phyloP scores from a whole-genome alignment of 1,284 basidiomycete genomes.

The Leccinum pseudoinsigne region DNA sequence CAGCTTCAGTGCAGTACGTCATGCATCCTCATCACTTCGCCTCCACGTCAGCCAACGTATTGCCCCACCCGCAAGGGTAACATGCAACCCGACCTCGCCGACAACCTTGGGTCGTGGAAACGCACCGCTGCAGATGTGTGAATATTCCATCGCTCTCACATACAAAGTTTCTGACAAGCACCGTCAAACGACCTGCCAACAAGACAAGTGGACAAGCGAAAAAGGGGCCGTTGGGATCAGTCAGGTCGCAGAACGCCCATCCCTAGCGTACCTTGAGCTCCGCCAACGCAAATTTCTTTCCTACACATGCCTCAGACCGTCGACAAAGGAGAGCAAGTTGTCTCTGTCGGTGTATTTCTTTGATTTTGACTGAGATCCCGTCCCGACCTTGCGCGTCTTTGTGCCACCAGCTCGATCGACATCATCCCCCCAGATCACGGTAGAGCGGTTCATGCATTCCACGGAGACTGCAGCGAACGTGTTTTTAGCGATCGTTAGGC shows the following conservation, averaged over 20 bases:
- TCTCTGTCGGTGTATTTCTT: slow-evolving; percentile 40
- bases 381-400: slow-evolving; percentile 13
- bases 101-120: slow-evolving; percentile 44
- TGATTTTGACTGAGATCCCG: slow-evolving; percentile 27
- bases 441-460: slow-evolving; percentile 45
- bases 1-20: neutral
- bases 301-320: slow-evolving; percentile 9
- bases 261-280: slow-evolving; percentile 46
- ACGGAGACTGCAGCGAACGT: slow-evolving; percentile 33
- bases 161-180: slow-evolving; percentile 40
- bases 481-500: too few species aligned
- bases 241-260: neutral
- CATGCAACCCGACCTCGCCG: slow-evolving; percentile 38
- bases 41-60: slow-evolving; percentile 7
- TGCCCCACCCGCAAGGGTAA: slow-evolving; percentile 36
- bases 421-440: slow-evolving; percentile 38
- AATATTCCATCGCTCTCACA: too few species aligned
- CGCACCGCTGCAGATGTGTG: slow-evolving; percentile 30
- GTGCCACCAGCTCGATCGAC: slow-evolving; percentile 42
- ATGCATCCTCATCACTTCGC: neutral
- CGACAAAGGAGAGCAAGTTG: slow-evolving; percentile 25
- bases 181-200: slow-evolving; percentile 30
- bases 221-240: too few species aligned
- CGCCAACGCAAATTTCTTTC: slow-evolving; percentile 40
- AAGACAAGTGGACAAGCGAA: neutral